Base-by-base conservation (phyloP, 495 filamentous ascomycete species). In the Penicillium pancosmium region DNA sequence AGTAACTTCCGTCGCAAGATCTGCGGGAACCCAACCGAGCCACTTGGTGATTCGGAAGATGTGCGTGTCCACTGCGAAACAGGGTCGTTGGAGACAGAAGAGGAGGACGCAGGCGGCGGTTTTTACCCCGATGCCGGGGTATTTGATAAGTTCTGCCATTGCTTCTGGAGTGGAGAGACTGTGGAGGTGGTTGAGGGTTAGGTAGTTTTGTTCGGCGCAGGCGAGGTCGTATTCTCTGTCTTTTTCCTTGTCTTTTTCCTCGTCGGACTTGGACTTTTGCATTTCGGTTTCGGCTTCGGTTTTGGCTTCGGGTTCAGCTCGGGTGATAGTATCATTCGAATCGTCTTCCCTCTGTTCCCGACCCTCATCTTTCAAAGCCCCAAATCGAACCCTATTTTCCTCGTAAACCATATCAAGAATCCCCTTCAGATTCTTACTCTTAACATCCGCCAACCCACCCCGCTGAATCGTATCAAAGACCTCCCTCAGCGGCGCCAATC, bases 61-160 rank as follows among this genome's bases (percentile, higher is more conserved):
- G 63, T 93, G 91, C 0, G 91, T 95, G 63, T 94, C 91, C 1
- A 95, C 91, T 0, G 91, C 91, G 64, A 93, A 93, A 68, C 86
- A 88, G 0, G 90, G 88, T 12, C 84, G 82, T 61, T 84, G 84
- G 23, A 95, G 81, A 69, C 90, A 92, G 69, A 95, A 95, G 3
- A 93, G 78, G 12, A 89, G 73, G 13, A 93, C 89, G 62, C 94
- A 98, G 8, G 91, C 88, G 4, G 93, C 89, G 1, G 93, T 96
- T 75, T 98, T 98, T 53, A 91, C 86, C 0, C 93, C 94, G 57
- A 98, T 90, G 4, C 93, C 94, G 3, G 89, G 88, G 47, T 88
- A 94, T 54, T 82, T 87, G 50, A 86, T 82, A 36, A 98, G 80
- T 55, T 88, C 84, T 9, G 75, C 74, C 82, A 96, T 88, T 0